Evolutionary conservation across 169 alveolate genomes (phyloP).

Genomic region (Plasmodium berghei): DNA sequence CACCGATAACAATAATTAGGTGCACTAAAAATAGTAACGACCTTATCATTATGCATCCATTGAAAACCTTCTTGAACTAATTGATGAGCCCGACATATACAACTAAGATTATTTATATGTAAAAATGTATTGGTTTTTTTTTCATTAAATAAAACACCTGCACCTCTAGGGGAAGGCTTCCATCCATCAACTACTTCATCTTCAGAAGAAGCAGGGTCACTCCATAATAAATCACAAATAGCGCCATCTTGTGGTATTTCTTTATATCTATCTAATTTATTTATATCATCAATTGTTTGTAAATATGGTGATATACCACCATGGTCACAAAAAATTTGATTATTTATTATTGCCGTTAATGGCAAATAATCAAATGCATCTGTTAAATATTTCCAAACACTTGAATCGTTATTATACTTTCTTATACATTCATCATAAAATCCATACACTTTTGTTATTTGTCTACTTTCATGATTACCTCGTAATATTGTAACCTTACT

Average conservation of each 20-base stretch:
- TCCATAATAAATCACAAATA: slow-evolving; percentile 99
- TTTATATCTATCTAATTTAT: slow-evolving; percentile 84
- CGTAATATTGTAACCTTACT: slow-evolving; percentile 92
- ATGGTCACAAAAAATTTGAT: slow-evolving; percentile 96
- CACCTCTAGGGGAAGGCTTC: slow-evolving; percentile 98
- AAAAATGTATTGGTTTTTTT: slow-evolving; percentile 93
- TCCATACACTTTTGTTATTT: slow-evolving; percentile 97
- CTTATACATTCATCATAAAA: slow-evolving; percentile 98
- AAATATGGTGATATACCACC: slow-evolving; percentile 98
- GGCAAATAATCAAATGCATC: slow-evolving; percentile 97
- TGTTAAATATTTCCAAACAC: slow-evolving; percentile 96
- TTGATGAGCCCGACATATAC: slow-evolving; percentile 97
- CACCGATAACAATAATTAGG: slow-evolving; percentile 97
- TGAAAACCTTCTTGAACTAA: slow-evolving; percentile 96
- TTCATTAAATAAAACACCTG: slow-evolving; percentile 98
- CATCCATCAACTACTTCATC: slow-evolving; percentile 91
- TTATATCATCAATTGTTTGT: slow-evolving; percentile 94
- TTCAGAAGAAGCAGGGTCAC: slow-evolving; percentile 96
- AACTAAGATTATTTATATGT: slow-evolving; percentile 93
- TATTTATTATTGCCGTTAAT: slow-evolving; percentile 96
- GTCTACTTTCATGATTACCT: slow-evolving; percentile 97
- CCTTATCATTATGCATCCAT: slow-evolving; percentile 92
- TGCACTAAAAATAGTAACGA: slow-evolving; percentile 96
- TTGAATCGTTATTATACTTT: slow-evolving; percentile 94
- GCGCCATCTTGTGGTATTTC: slow-evolving; percentile 99